These are phyloP conservation scores for Glaciozyma martinii DNA, from an alignment of 768 basidiomycete genomes.

Conservation along the genomic window DNA sequence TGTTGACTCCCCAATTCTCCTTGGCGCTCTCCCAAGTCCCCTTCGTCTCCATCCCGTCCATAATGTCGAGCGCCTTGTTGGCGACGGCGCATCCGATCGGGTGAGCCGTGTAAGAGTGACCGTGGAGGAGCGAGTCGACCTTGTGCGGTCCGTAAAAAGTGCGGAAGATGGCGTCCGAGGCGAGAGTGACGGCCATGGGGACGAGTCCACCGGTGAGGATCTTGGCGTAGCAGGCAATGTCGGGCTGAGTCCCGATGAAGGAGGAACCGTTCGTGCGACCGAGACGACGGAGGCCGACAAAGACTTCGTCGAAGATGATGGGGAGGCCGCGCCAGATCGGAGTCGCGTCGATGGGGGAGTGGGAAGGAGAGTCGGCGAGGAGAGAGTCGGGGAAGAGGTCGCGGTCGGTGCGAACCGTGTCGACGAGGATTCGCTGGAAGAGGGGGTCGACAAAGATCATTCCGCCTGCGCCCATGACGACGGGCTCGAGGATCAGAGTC, in stretches of 20 bases:
- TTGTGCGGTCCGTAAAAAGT: constrained; percentile 69
- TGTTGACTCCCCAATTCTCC: constrained; percentile 49
- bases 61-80: constrained; percentile 59
- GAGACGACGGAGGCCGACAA: constrained; percentile 81
- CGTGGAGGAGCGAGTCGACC: constrained; percentile 78
- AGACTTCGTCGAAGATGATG: constrained; percentile 93
- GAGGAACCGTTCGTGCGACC: constrained; percentile 55
- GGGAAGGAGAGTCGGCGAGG: background rate
- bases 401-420: constrained; percentile 56
- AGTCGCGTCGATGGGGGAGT: constrained; percentile 5
- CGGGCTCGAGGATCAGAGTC: constrained; percentile 79
- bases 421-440: constrained; percentile 80
- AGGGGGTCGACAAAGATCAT: constrained; percentile 97
- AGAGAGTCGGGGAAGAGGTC: constrained; percentile 38
- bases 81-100: constrained; percentile 89
- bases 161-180: constrained; percentile 66
- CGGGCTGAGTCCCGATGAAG: constrained; percentile 66
- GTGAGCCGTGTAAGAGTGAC: constrained; percentile 93
- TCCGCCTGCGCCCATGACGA: constrained; percentile 89
- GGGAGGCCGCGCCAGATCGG: constrained; percentile 61
- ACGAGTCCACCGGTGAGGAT: constrained; percentile 86
- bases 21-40: constrained; percentile 54
- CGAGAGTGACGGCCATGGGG: constrained; percentile 75
- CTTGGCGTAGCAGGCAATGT: constrained; percentile 87
- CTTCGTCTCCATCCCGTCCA: constrained; percentile 47